Percentiles rank a stretch among this genome's conserved stretches.
phyloP scores from a whole-genome alignment of 164 flowering plant genomes.

The Stephania yunnanensis region DNA sequence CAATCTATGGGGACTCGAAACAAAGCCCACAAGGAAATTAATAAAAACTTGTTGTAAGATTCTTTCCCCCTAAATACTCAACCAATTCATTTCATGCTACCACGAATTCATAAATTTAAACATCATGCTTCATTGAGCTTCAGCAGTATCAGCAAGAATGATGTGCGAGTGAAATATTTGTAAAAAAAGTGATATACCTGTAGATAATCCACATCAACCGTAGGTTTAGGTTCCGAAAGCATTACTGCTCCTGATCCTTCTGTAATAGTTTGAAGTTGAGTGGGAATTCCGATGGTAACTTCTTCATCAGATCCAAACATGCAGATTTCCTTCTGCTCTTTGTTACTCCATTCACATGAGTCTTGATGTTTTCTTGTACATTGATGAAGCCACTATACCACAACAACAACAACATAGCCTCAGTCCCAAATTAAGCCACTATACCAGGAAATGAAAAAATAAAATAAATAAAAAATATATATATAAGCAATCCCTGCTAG shows the following conservation, averaged over 20 bases:
- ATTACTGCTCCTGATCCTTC: conserved; percentile 63
- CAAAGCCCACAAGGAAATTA: too few relatives aligned
- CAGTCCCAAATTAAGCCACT: too few relatives aligned
- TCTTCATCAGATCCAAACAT: conserved; percentile 78
- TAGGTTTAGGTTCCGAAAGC: conserved; percentile 63
- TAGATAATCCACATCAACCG: conserved; percentile 80
- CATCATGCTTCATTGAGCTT: not conserved
- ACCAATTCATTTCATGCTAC: not conserved
- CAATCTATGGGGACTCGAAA: too few relatives aligned
- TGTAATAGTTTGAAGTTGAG: conserved; percentile 66
- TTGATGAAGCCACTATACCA: conserved; percentile 68
- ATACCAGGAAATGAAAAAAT: conserved; percentile 47
- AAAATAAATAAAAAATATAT: conserved; percentile 23
- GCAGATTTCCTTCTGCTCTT: conserved; percentile 25
- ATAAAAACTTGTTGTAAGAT: too few relatives aligned
- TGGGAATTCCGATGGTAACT: conserved; percentile 50
- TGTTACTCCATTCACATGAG: conserved; percentile 22
- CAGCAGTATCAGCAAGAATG: not conserved
- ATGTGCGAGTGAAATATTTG: not conserved
- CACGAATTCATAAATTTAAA: too few relatives aligned
- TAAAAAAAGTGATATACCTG: conserved; percentile 43
- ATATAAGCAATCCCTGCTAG: conserved; percentile 40
- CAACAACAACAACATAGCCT: too few relatives aligned
- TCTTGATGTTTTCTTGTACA: conserved; percentile 33
- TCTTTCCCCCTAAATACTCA: not conserved